Conservation (phyloP, 805 yeast species). For the Monosporozyma aerobia region DNA sequence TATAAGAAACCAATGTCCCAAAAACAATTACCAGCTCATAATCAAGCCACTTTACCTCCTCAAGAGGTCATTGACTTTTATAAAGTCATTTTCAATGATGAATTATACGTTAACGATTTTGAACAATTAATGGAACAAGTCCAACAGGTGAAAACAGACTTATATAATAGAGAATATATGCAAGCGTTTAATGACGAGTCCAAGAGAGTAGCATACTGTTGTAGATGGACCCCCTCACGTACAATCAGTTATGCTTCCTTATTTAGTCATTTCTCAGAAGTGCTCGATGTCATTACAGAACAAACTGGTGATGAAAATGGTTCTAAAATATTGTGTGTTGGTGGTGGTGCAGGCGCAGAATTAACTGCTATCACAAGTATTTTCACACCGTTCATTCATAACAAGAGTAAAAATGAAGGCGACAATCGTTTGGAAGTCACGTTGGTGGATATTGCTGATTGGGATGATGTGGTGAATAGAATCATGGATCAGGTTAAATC, state of each 20-base stretch:
- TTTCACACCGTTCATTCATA: constrained; percentile 33
- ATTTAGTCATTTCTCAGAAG: constrained; percentile 40
- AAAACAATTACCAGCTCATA: constrained; percentile 17
- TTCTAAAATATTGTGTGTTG: constrained; percentile 49
- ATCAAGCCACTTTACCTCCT: constrained; percentile 19
- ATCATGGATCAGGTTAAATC: constrained; percentile 36
- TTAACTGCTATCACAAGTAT: constrained; percentile 53
- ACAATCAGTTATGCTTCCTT: constrained; percentile 66
- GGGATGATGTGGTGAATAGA: constrained; percentile 47
- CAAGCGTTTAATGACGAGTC: constrained; percentile 57
- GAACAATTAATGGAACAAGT: constrained; percentile 28
- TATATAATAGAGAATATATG: constrained; percentile 61
- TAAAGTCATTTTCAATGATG: constrained; percentile 20
- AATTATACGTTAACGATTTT: constrained; percentile 15
- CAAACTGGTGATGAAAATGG: constrained; percentile 6
- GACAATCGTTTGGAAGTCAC: constrained; percentile 34
- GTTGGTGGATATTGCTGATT: constrained; percentile 71
- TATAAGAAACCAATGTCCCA: neutral
- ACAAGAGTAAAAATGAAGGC: constrained; percentile 1
- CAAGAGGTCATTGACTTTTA: constrained; percentile 26
- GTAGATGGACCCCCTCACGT: constrained; percentile 81
- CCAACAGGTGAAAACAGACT: constrained; percentile 60
- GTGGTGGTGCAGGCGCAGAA: constrained; percentile 91
- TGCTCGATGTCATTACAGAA: constrained; percentile 12
- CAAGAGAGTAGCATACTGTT: constrained; percentile 67